Conservation (phyloP, 306 rosid genomes). For the Vigna trinervia region DNA sequence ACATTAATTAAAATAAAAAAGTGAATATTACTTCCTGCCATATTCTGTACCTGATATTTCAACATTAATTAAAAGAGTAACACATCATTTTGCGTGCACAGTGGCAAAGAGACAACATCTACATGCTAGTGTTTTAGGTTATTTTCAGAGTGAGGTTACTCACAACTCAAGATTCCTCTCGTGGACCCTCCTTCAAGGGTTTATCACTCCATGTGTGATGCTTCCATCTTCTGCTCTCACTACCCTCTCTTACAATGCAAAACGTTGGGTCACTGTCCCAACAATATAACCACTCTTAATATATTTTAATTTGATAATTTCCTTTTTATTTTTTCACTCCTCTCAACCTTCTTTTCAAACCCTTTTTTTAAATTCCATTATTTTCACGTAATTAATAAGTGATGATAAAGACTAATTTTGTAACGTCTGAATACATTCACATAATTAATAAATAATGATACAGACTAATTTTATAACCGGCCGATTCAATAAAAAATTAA, state of each 20-base stretch:
- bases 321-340: neutral
- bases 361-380: neutral
- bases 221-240: constrained; percentile 56
- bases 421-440: neutral
- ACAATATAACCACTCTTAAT: constrained; percentile 36
- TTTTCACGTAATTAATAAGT: constrained; percentile 9
- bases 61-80: constrained; percentile 34
- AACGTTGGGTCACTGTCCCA: constrained; percentile 54
- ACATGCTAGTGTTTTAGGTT: constrained; percentile 53
- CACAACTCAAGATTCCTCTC: constrained; percentile 59
- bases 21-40: too few species aligned
- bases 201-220: constrained; percentile 76
- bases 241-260: constrained; percentile 40
- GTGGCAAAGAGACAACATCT: constrained; percentile 48
- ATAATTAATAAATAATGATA: neutral
- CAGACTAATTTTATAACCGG: too few species aligned
- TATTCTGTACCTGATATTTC: too few species aligned
- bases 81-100: constrained; percentile 44
- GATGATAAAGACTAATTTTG: neutral
- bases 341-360: too few species aligned
- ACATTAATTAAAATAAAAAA: too few species aligned
- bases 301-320: neutral
- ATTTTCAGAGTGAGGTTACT: constrained; percentile 47
- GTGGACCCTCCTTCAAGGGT: constrained; percentile 63
- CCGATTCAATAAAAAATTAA: neutral